Evolutionary conservation across 306 rosid genomes (phyloP).

Genomic region (Prunus persica): DNA sequence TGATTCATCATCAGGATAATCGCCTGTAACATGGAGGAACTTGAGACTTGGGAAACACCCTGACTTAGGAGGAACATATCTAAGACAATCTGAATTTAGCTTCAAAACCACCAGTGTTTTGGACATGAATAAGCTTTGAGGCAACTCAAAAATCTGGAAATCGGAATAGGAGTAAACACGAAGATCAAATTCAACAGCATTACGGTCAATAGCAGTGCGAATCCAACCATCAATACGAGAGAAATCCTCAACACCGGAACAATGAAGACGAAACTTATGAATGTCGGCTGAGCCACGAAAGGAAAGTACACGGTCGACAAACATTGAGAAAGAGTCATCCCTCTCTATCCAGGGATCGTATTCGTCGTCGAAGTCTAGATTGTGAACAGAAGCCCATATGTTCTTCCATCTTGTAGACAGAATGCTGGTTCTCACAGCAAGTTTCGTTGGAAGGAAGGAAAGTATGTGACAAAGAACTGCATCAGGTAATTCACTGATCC

Average conservation of each 20-base stretch:
- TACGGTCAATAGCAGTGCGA: neutral
- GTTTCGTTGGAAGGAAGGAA: neutral
- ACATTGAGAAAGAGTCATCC: neutral
- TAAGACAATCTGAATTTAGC: neutral
- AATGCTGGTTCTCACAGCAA: neutral
- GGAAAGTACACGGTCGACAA: neutral
- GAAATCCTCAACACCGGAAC: neutral
- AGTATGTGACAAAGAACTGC: neutral
- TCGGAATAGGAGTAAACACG: neutral
- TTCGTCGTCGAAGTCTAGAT: neutral
- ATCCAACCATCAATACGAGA: neutral
- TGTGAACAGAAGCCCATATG: neutral
- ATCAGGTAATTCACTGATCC: neutral
- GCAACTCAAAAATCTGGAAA: neutral
- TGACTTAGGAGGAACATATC: neutral
- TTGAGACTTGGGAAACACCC: neutral
- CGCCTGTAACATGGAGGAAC: neutral
- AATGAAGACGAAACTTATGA: neutral
- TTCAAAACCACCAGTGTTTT: neutral
- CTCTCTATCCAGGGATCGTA: neutral
- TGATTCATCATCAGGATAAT: neutral
- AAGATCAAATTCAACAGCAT: neutral
- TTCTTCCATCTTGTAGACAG: neutral
- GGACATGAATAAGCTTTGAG: neutral
- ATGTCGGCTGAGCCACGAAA: neutral